Percentiles rank a stretch among this genome's conserved stretches.
These are phyloP conservation scores for Penicillium italicum DNA, from an alignment of 2,329 filamentous ascomycete species.

Conservation along the genomic window DNA sequence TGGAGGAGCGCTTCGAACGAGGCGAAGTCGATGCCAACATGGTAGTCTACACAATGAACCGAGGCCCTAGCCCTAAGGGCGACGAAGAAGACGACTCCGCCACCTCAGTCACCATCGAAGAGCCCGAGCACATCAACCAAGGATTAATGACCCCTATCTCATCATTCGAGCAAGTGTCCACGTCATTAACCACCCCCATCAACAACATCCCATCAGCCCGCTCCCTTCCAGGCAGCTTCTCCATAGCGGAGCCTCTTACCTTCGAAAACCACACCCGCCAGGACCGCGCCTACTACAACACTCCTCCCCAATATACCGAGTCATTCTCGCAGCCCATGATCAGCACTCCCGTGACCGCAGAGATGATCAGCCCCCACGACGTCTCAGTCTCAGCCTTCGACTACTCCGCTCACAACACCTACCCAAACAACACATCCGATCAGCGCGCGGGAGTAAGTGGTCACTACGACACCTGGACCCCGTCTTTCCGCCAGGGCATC, in stretches of 20 bases:
- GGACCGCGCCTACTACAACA: slow-evolving; percentile 29
- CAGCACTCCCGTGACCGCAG: slow-evolving; percentile 25
- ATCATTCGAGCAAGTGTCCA: slow-evolving; percentile 22
- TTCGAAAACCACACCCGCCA: slow-evolving; percentile 26
- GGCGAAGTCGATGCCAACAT: slow-evolving; percentile 40
- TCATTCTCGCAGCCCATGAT: slow-evolving; percentile 30
- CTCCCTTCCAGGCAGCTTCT: slow-evolving; percentile 28
- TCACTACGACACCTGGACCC: slow-evolving; percentile 32
- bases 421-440: slow-evolving; percentile 22
- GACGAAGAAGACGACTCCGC: slow-evolving; percentile 32
- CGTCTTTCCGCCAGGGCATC: slow-evolving; percentile 33
- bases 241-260: slow-evolving; percentile 28
- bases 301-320: slow-evolving; percentile 29
- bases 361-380: slow-evolving; percentile 32
- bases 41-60: slow-evolving; percentile 39
- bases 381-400: slow-evolving; percentile 30
- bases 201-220: slow-evolving; percentile 21
- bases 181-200: slow-evolving; percentile 25
- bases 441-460: slow-evolving; percentile 15
- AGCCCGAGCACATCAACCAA: slow-evolving; percentile 29
- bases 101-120: slow-evolving; percentile 23
- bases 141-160: slow-evolving; percentile 26
- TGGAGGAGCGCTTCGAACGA: slow-evolving; percentile 42
- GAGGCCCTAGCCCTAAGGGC: slow-evolving; percentile 33
- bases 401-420: slow-evolving; percentile 28